Conservation (phyloP, 192 early-diverging fungal species). For the Mortierella hygrophila region DNA sequence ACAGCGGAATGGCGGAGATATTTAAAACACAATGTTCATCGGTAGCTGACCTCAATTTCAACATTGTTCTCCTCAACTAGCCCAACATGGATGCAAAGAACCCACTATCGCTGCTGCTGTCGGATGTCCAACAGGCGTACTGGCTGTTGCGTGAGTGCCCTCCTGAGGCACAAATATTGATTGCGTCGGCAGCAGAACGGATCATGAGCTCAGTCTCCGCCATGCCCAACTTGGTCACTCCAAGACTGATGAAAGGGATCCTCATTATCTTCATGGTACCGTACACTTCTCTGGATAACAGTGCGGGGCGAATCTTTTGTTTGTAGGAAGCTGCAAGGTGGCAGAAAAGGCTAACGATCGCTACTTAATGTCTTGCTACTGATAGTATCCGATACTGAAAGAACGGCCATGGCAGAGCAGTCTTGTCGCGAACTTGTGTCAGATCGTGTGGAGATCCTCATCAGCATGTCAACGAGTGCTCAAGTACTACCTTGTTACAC, state of each 20-base stretch:
- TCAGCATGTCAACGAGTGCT: slow-evolving; percentile 44
- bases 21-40: not conserved
- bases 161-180: slow-evolving; percentile 39
- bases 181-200: slow-evolving; percentile 41
- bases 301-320: not conserved
- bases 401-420: slow-evolving; percentile 49
- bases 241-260: slow-evolving; percentile 49
- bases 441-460: slow-evolving; percentile 45
- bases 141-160: slow-evolving; percentile 49
- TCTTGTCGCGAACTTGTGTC: slow-evolving; percentile 43
- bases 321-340: not conserved
- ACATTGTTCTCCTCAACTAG: slow-evolving; percentile 1
- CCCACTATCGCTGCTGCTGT: slow-evolving; percentile 39
- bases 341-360: not conserved
- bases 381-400: slow-evolving; percentile 50
- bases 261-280: slow-evolving; percentile 55
- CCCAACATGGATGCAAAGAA: slow-evolving; percentile 43
- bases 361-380: not conserved
- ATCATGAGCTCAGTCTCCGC: slow-evolving; percentile 55
- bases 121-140: slow-evolving; percentile 51
- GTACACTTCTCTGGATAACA: not conserved
- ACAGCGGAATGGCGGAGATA: not conserved
- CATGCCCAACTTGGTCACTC: slow-evolving; percentile 43
- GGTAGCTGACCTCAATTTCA: too few species aligned
- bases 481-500: slow-evolving; percentile 46